These are phyloP conservation scores for Incumbomyces lentus DNA, from an alignment of 2,329 filamentous ascomycete species.

Conservation along the genomic window DNA sequence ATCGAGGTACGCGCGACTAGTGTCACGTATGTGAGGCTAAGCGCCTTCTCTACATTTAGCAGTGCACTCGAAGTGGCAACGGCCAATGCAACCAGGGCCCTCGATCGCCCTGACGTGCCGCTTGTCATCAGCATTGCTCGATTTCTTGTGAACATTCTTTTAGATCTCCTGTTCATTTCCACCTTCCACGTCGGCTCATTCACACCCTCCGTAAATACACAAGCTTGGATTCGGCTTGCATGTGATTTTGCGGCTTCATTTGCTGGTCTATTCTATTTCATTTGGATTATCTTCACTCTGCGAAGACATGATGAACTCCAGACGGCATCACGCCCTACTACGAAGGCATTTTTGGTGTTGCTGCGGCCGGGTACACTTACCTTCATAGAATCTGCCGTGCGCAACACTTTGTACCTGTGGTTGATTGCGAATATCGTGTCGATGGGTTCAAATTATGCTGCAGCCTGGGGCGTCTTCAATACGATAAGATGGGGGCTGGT, in stretches of 20 bases:
- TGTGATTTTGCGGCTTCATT: constrained; percentile 49
- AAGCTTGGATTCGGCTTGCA: constrained; percentile 52
- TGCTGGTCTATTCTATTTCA: constrained; percentile 50
- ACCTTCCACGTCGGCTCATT: constrained; percentile 49
- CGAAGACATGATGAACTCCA: constrained; percentile 11
- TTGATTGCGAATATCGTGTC: constrained; percentile 54
- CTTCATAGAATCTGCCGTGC: constrained; percentile 54
- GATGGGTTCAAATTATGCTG: constrained; percentile 55
- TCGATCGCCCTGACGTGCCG: constrained; percentile 61
- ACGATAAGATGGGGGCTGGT: constrained; percentile 65
- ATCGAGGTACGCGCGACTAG: constrained; percentile 45
- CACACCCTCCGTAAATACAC: constrained; percentile 51
- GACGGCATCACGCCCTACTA: constrained; percentile 26
- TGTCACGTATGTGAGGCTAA: constrained; percentile 55
- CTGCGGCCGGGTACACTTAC: constrained; percentile 48
- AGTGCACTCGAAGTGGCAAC: constrained; percentile 56
- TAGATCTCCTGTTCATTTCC: constrained; percentile 58
- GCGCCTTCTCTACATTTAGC: constrained; percentile 51
- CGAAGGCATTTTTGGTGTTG: constrained; percentile 41
- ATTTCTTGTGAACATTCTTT: constrained; percentile 55
- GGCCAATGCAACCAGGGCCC: constrained; percentile 49
- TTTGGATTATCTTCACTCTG: constrained; percentile 23
- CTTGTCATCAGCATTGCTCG: constrained; percentile 54
- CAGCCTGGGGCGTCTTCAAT: constrained; percentile 63
- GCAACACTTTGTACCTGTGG: constrained; percentile 64